Conservation (phyloP, 2,329 filamentous ascomycete species). For the Daldinia sp. region DNA sequence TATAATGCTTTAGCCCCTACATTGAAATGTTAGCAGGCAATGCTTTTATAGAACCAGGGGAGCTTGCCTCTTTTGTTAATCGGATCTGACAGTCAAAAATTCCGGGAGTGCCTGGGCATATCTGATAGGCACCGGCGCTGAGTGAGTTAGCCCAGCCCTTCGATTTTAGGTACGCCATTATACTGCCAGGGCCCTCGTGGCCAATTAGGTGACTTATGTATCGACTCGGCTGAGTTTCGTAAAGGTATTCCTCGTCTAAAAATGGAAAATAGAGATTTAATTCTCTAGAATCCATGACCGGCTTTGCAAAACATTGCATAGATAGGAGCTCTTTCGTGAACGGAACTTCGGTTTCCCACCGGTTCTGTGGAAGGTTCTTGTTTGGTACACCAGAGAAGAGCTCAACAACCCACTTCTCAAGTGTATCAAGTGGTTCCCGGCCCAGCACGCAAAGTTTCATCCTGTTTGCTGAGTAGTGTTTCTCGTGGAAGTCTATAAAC, state of each 20-base stretch:
- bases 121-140: slow-evolving; percentile 75
- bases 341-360: slow-evolving; percentile 62
- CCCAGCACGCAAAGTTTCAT: slow-evolving; percentile 94
- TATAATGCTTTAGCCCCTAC: slow-evolving; percentile 77
- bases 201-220: slow-evolving; percentile 91
- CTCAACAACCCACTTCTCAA: slow-evolving; percentile 85
- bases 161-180: slow-evolving; percentile 87
- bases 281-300: slow-evolving; percentile 85
- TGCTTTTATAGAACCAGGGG: neutral
- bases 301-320: slow-evolving; percentile 85
- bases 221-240: slow-evolving; percentile 80
- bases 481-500: slow-evolving; percentile 90
- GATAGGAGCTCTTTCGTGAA: slow-evolving; percentile 60
- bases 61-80: slow-evolving; percentile 77
- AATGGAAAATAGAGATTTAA: slow-evolving; percentile 85
- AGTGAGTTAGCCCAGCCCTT: slow-evolving; percentile 90
- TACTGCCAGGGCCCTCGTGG: slow-evolving; percentile 91
- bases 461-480: slow-evolving; percentile 89
- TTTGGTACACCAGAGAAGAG: slow-evolving; percentile 84
- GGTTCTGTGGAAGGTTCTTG: slow-evolving; percentile 74
- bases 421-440: slow-evolving; percentile 79
- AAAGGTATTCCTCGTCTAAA: slow-evolving; percentile 81
- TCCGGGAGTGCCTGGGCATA: slow-evolving; percentile 80
- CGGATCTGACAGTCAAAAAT: slow-evolving; percentile 82
- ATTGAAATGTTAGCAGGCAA: slow-evolving; percentile 8